Evolutionary conservation across 148 eudicot species (phyloP), one percentile per base, ranked within the genome.

Genomic region (Vaccinium myrtillus): DNA sequence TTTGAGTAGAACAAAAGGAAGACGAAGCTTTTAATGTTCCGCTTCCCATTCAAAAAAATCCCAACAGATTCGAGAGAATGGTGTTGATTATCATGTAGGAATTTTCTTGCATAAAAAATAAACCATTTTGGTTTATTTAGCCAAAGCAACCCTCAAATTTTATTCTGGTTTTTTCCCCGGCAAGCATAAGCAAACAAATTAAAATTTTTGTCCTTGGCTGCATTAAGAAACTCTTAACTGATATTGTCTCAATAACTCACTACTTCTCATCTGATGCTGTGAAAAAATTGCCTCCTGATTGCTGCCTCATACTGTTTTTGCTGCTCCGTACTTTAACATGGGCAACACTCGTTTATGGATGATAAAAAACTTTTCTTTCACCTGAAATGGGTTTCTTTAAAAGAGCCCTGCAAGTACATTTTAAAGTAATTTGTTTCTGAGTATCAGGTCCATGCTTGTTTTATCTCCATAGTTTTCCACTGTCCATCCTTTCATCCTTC

Each of bases 361-460:
- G 27, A 49, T 59, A 15, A 48, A 23, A 11, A 75, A 75, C 73
- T 78, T 83, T 49, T 43, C 65, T 83, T 83, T 76, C 80, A 59
- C 80, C 73, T 43, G 73, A 43, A 75, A 56, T 43, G 6, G 77
- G 53, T 75, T 75, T 58, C 15, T 82, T 50, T 19, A 54, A 53
- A 50, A 51, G 16, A 21, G 1, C 79, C 58, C 18, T 50, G 79
- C 18, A 75, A 77, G 8, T 77, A 23, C 8, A 23, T 51, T 23
- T n/a, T 51, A 4, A 77, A 50, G 58, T 77, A 77, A 27, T 14
- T 77, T 5, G 21, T 51, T 27, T 97, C 99, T 79, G 98, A 97
- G 11, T 97, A 97, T 83, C 99, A 97, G 99, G 98, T 92, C 81
- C 81, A 84, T 77, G 55, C 21, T 19, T 71, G 1, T 84, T 84